Conservation (phyloP, 2,329 filamentous ascomycete species). For the Clathrospora elynae region DNA sequence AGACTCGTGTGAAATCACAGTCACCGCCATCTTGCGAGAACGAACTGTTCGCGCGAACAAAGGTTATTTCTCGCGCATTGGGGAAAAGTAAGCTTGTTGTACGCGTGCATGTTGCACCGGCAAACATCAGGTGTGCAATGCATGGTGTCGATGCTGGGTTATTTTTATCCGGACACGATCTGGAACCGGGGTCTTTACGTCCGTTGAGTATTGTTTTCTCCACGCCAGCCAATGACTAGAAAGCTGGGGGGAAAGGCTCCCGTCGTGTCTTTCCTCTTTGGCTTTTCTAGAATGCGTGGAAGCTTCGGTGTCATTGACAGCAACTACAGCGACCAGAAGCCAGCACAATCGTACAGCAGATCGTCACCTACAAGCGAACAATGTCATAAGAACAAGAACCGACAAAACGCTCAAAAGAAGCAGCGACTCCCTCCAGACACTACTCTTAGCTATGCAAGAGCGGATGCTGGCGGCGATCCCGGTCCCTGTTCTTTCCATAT, state of each 20-base stretch:
- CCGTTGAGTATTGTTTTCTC: conserved; percentile 27
- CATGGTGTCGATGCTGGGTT: conserved; percentile 12
- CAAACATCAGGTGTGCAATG: conserved; percentile 3
- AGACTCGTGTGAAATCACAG: neutral
- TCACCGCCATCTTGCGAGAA: no score
- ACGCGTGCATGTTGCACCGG: conserved; percentile 11
- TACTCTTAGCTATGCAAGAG: conserved; percentile 14
- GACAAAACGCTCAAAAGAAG: no score
- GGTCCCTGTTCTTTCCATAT: conserved; percentile 19
- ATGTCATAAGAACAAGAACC: no score
- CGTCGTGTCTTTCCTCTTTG: conserved; percentile 7
- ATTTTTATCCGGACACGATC: conserved; percentile 25
- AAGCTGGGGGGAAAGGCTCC: conserved; percentile 12
- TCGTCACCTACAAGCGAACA: no score
- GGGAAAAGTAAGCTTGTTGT: no score
- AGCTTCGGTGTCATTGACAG: neutral
- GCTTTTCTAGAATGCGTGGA: conserved; percentile 16
- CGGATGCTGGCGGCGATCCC: conserved; percentile 19
- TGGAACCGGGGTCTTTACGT: conserved; percentile 18
- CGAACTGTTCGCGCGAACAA: no score
- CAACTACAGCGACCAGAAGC: neutral
- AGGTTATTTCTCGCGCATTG: no score
- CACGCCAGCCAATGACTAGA: conserved; percentile 22
- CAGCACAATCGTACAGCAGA: no score
- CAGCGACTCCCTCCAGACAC: no score